Conservation (phyloP, 129 eudicot genomes). For the Calendula officinalis region DNA sequence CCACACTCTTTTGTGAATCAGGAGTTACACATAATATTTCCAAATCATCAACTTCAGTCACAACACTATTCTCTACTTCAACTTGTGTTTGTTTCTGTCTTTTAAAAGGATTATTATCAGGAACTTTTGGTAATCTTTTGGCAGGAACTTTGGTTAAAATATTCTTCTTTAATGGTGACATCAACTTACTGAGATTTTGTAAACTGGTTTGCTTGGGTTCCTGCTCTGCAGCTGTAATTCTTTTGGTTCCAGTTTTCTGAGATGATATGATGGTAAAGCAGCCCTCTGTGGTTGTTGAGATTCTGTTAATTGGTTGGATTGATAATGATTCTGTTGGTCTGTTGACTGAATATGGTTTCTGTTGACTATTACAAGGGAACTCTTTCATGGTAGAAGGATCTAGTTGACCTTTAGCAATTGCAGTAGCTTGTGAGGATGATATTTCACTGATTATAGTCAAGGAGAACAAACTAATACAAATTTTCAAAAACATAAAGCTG, state of each 20-base stretch:
- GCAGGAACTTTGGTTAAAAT: constrained; percentile 17
- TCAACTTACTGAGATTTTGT: constrained; percentile 41
- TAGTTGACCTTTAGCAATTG: constrained; percentile 70
- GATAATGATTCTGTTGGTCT: constrained; percentile 11
- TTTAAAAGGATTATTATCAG: constrained; percentile 72
- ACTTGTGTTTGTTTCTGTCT: constrained; percentile 46
- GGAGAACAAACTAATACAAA: constrained; percentile 20
- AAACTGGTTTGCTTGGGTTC: constrained; percentile 12
- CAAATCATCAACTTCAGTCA: constrained; percentile 46
- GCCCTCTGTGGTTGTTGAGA: constrained; percentile 30
- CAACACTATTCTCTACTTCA: constrained; percentile 18
- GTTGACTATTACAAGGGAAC: constrained; percentile 29
- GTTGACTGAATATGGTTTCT: constrained; percentile 5
- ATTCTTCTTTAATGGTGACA: constrained; percentile 23
- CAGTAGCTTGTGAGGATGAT: constrained; percentile 59
- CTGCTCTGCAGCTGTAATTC: constrained; percentile 30
- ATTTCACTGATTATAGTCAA: constrained; percentile 57
- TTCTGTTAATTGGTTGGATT: constrained; percentile 1
- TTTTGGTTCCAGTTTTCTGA: constrained; percentile 36
- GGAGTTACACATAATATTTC: constrained; percentile 32
- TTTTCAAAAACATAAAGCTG: background rate
- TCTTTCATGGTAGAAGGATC: constrained; percentile 71
- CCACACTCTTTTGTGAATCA: constrained; percentile 57
- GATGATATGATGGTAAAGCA: constrained; percentile 53
- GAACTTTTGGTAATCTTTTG: constrained; percentile 34